Evolutionary conservation across 257 asterid species (phyloP).

Genomic region (Ehretia macrophylla): DNA sequence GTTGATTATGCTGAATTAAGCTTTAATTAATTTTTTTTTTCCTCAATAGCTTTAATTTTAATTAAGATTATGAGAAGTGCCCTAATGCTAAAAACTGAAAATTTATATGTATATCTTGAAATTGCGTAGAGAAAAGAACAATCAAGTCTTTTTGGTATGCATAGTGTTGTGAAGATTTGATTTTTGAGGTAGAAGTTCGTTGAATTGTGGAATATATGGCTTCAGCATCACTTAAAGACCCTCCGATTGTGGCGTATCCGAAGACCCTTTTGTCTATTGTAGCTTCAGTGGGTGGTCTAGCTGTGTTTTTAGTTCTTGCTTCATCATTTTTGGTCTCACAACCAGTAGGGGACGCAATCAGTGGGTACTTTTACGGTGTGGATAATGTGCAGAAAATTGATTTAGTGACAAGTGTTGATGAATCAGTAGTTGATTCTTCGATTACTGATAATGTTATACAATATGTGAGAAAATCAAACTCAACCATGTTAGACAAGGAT

Average conservation of each 20-base stretch:
- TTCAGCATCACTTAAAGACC: constrained; percentile 44
- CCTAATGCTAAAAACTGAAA: background rate
- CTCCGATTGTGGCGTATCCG: constrained; percentile 42
- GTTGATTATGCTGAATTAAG: background rate
- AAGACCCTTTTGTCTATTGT: constrained; percentile 51
- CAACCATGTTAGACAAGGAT: background rate
- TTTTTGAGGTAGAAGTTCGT: constrained; percentile 3
- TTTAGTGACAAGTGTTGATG: constrained; percentile 12
- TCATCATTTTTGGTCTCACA: constrained; percentile 63
- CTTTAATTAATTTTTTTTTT: too few relatives aligned
- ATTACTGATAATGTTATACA: background rate
- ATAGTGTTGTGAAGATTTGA: background rate
- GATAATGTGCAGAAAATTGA: constrained; percentile 23
- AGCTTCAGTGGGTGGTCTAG: constrained; percentile 64
- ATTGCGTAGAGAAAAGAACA: background rate
- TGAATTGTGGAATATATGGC: constrained; percentile 35
- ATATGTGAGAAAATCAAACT: background rate
- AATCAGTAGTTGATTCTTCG: constrained; percentile 11
- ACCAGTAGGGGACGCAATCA: constrained; percentile 51
- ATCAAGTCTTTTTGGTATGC: background rate
- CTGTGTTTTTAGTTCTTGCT: constrained; percentile 61
- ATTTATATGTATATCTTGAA: too few relatives aligned
- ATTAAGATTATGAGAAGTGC: background rate
- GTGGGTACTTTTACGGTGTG: constrained; percentile 45
- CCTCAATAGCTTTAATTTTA: background rate